phyloP scores from a whole-genome alignment of 2,329 filamentous ascomycete genomes.

The Exophiala phaeomuriformis region DNA sequence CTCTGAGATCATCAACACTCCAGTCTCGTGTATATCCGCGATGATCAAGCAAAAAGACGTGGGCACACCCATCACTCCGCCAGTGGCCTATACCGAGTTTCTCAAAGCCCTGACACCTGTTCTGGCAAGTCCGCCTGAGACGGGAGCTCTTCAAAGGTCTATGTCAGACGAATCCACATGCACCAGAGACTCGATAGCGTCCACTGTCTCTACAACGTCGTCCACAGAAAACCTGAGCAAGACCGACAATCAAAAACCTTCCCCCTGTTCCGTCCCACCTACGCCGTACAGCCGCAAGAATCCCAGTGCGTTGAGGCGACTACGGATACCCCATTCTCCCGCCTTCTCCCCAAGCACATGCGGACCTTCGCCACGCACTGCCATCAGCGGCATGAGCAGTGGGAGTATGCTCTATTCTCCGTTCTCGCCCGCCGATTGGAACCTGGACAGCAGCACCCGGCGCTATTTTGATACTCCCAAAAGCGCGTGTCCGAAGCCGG shows the following conservation, averaged over 20 bases:
- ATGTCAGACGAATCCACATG: conserved; percentile 39
- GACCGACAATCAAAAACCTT: conserved; percentile 49
- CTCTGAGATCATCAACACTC: conserved; percentile 50
- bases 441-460: conserved; percentile 56
- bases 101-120: conserved; percentile 70
- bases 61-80: conserved; percentile 85
- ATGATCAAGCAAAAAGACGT: conserved; percentile 64
- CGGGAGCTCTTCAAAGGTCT: conserved; percentile 39
- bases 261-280: conserved; percentile 56
- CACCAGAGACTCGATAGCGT: conserved; percentile 32
- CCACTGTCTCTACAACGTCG: conserved; percentile 34
- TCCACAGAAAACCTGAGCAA: conserved; percentile 42
- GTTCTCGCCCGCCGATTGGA: conserved; percentile 74
- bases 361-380: conserved; percentile 61
- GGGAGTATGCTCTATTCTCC: conserved; percentile 57
- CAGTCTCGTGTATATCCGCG: conserved; percentile 42
- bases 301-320: conserved; percentile 53
- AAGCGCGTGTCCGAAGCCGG: conserved; percentile 55
- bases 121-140: conserved; percentile 59
- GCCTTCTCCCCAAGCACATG: conserved; percentile 53
- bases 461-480: conserved; percentile 55
- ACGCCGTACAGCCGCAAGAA: conserved; percentile 51
- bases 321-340: conserved; percentile 73
- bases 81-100: conserved; percentile 84
- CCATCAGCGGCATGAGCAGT: conserved; percentile 33